Evolutionary conservation across 306 rosid species (phyloP), one percentile per base, ranked within the genome.

Genomic region (Styphnolobium japonicum): DNA sequence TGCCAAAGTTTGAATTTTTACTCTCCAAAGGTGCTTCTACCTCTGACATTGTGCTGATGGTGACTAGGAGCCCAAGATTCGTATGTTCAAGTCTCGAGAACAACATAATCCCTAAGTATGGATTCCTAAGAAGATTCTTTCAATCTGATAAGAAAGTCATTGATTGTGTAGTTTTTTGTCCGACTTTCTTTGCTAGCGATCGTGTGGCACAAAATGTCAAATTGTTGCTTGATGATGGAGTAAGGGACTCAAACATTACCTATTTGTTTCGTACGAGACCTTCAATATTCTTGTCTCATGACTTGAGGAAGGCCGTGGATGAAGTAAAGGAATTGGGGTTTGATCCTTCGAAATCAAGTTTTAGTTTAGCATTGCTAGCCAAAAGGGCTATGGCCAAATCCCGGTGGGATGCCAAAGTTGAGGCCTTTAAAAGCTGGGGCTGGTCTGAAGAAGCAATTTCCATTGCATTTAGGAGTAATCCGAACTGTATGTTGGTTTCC

Each of bases 341-440:
- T 67, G 45, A 84, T 71, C 29, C 79, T 71, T 70, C 25, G 22
- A 77, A 31, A 25, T 5, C 19, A 1, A 61, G 11, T 5, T 86
- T 87, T 52, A 55, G 66, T 25, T 0, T 5, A 0, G 91, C 87
- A 0, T 55, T 83, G n/a, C 8, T 14, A 7, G 79, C 76, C 7
- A 25, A 45, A 64, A n/a, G 42, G 15, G 9, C 67, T 14, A 19
- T 80, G 80, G 65, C 45, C 2, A 61, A 81, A 73, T 61, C 83
- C 19, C 75, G 65, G 3, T 85, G 86, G 89, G 48, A 85, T 11
- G 70, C 63, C 2, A 89, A 85, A 57, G 58, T 80, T 2, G 57
- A 77, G 7, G 29, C 58, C 33, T 89, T 25, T 43, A 82, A 62
- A 71, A 77, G 56, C 22, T 89, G 86, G 89, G 92, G 92, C 16